Percentiles rank a stretch among this genome's conserved stretches.
phyloP scores from a whole-genome alignment of 305 asterid species.

The Andrographis paniculata region DNA sequence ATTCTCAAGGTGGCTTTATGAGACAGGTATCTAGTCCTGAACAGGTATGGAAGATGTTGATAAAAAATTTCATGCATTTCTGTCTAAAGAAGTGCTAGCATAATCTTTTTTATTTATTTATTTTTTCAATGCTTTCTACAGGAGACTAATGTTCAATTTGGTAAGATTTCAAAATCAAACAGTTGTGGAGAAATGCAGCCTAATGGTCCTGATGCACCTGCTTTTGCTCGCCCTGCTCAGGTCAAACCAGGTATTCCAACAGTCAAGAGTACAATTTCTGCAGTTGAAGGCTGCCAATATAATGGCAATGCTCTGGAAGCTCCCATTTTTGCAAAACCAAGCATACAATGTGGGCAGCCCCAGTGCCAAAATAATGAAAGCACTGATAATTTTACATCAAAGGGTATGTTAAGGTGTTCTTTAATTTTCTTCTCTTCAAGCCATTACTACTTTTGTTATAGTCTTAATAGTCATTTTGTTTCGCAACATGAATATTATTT shows the following conservation, averaged over 20 bases:
- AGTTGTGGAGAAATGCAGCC: slow-evolving; percentile 15
- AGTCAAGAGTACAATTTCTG: slow-evolving; percentile 18
- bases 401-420: slow-evolving; percentile 19
- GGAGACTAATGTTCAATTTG: slow-evolving; percentile 32
- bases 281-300: slow-evolving; percentile 26
- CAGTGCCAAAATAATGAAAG: slow-evolving; percentile 22
- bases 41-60: slow-evolving; percentile 26
- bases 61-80: neutral
- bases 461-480: neutral
- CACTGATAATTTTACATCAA: slow-evolving; percentile 19
- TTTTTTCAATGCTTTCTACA: slow-evolving; percentile 10
- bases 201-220: slow-evolving; percentile 30
- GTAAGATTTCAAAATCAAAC: slow-evolving; percentile 26
- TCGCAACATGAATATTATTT: neutral
- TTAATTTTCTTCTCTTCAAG: too few relatives aligned
- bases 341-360: slow-evolving; percentile 13
- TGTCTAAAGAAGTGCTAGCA: neutral
- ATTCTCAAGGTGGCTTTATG: slow-evolving; percentile 55
- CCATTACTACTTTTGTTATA: neutral
- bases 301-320: slow-evolving; percentile 26
- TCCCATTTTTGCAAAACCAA: slow-evolving; percentile 50
- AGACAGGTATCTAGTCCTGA: slow-evolving; percentile 38
- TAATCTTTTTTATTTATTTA: slow-evolving; percentile 1
- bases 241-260: slow-evolving; percentile 19
- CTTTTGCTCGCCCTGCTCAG: slow-evolving; percentile 46